phyloP scores from a whole-genome alignment of 2,329 filamentous ascomycete genomes.

The Epichloe bromicola region DNA sequence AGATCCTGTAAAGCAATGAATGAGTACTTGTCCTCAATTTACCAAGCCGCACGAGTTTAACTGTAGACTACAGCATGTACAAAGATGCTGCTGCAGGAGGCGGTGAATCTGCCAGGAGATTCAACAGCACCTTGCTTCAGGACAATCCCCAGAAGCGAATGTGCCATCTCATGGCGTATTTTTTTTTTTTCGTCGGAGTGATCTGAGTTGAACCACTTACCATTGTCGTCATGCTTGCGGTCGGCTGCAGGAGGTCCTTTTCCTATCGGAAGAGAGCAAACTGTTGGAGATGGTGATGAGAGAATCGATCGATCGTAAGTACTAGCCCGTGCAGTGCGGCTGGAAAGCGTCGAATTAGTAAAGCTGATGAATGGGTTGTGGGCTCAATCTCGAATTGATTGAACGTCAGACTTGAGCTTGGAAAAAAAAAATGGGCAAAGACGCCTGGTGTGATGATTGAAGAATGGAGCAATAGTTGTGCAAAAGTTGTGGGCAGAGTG shows the following conservation, averaged over 20 bases:
- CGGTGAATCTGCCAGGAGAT: no score
- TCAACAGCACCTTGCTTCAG: no score
- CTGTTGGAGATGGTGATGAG: not conserved
- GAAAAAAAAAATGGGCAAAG: not conserved
- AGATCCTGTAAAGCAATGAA: conserved; percentile 55
- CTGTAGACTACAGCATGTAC: no score
- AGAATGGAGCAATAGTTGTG: not conserved
- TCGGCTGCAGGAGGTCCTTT: conserved; percentile 11
- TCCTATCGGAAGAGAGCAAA: conserved; percentile 10
- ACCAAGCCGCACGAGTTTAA: not conserved
- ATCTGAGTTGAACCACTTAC: conserved; percentile 21
- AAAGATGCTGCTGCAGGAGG: no score
- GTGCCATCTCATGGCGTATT: no score
- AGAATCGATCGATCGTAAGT: not conserved
- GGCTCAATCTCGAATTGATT: not conserved
- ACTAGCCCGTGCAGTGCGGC: not conserved
- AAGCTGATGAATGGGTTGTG: not conserved
- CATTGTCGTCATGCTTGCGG: conserved; percentile 37
- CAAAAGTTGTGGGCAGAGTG: not conserved
- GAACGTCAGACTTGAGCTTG: not conserved
- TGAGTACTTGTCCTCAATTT: not conserved
- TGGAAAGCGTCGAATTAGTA: not conserved
- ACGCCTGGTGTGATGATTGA: not conserved
- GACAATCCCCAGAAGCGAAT: no score
- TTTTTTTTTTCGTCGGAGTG: not conserved